phyloP scores from a whole-genome alignment of 352 stramenopile species.

The Globisporangium parvum region DNA sequence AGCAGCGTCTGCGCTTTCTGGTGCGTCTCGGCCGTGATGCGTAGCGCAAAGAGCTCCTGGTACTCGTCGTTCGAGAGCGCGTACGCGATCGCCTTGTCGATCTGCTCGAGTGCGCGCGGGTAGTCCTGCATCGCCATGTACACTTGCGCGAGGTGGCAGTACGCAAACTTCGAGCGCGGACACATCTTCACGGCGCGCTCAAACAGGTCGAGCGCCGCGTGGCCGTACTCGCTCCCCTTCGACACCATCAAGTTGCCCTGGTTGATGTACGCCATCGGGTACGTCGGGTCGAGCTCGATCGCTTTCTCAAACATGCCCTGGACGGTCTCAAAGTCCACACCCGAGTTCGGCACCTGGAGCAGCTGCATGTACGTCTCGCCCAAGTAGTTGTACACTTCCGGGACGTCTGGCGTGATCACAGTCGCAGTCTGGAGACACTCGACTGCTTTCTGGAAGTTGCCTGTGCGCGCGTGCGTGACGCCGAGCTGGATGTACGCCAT shows the following conservation, averaged over 20 bases:
- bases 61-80: slow-evolving; percentile 72
- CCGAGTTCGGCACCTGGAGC: slow-evolving; percentile 43
- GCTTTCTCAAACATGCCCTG: slow-evolving; percentile 80
- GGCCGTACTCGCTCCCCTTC: slow-evolving; percentile 62
- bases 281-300: slow-evolving; percentile 70
- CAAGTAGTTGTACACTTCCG: slow-evolving; percentile 85
- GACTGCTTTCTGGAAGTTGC: slow-evolving; percentile 66
- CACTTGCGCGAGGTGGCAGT: slow-evolving; percentile 77
- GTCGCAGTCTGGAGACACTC: slow-evolving; percentile 60
- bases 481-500: slow-evolving; percentile 84
- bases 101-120: slow-evolving; percentile 69
- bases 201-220: slow-evolving; percentile 66
- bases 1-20: slow-evolving; percentile 61
- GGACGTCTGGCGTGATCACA: slow-evolving; percentile 62
- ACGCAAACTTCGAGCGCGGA: slow-evolving; percentile 77
- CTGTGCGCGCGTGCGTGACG: slow-evolving; percentile 63
- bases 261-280: slow-evolving; percentile 87
- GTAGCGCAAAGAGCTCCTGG: slow-evolving; percentile 73
- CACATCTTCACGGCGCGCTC: slow-evolving; percentile 74
- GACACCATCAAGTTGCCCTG: slow-evolving; percentile 76
- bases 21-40: slow-evolving; percentile 73
- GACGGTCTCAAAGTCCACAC: slow-evolving; percentile 48
- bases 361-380: slow-evolving; percentile 86
- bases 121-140: slow-evolving; percentile 87
- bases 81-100: slow-evolving; percentile 67